Conservation (phyloP, 208 protist genomes). For the Leptomonas pyrrhocoris region DNA sequence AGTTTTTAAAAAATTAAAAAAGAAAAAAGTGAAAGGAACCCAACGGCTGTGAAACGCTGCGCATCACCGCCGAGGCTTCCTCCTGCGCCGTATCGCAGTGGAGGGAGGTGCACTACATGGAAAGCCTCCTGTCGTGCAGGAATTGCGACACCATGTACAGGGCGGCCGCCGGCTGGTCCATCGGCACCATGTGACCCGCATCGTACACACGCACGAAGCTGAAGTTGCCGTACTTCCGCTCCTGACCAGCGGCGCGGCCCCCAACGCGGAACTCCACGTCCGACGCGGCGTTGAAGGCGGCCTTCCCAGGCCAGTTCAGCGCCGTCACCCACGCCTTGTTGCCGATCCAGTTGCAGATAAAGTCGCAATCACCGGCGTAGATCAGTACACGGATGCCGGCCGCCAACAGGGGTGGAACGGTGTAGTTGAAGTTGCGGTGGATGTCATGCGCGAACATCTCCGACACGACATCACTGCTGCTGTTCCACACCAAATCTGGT, state of each 20-base stretch:
- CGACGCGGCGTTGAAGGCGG: conserved; percentile 51
- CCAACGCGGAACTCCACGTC: conserved; percentile 39
- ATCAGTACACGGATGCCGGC: conserved; percentile 84
- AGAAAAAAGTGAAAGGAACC: too few relatives aligned
- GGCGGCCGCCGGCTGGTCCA: conserved; percentile 47
- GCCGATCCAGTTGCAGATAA: conserved; percentile 93
- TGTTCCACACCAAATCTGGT: not conserved
- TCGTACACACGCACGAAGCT: conserved; percentile 83
- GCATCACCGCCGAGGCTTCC: too few relatives aligned
- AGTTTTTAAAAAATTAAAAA: too few relatives aligned
- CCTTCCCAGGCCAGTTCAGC: conserved; percentile 75
- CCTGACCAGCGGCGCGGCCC: conserved; percentile 32
- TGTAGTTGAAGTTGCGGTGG: conserved; percentile 68
- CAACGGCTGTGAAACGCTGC: too few relatives aligned
- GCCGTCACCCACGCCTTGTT: conserved; percentile 78
- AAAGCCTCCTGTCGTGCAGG: conserved; percentile 27
- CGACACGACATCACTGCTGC: conserved; percentile 59
- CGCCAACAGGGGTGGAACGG: conserved; percentile 60
- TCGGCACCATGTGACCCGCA: conserved; percentile 90
- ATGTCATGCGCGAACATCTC: conserved; percentile 67
- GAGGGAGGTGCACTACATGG: not conserved
- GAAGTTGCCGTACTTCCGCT: conserved; percentile 44
- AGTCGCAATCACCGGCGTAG: conserved; percentile 92
- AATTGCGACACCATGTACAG: conserved; percentile 27
- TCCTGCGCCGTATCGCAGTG: not conserved